Evolutionary conservation across 106 monocot species (phyloP).

Genomic region (Dioscorea zingiberensis): DNA sequence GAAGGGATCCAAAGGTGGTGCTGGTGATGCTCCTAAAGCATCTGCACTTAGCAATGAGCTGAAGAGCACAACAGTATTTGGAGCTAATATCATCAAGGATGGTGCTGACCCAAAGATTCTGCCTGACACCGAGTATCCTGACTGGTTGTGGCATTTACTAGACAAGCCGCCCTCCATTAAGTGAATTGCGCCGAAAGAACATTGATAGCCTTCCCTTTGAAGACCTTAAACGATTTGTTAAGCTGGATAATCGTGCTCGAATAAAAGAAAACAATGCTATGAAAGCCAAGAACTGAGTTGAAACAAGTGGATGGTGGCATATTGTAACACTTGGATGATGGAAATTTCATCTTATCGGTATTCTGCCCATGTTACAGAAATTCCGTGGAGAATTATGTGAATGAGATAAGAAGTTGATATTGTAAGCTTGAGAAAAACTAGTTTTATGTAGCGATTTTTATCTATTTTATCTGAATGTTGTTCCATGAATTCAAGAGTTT

Average conservation of each 20-base stretch:
- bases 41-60: slow-evolving; percentile 60
- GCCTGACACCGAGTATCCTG: slow-evolving; percentile 73
- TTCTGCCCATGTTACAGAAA: too few species aligned
- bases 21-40: slow-evolving; percentile 48
- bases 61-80: slow-evolving; percentile 68
- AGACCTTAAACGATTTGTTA: slow-evolving; percentile 68
- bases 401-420: too few species aligned
- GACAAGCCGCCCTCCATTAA: slow-evolving; percentile 74
- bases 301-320: too few species aligned
- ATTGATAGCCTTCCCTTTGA: slow-evolving; percentile 60
- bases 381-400: too few species aligned
- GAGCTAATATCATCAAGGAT: slow-evolving; percentile 90
- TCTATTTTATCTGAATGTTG: too few species aligned
- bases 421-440: too few species aligned
- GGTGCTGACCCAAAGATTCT: slow-evolving; percentile 75
- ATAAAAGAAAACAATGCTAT: slow-evolving; percentile 59
- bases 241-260: slow-evolving; percentile 66
- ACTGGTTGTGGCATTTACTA: slow-evolving; percentile 81
- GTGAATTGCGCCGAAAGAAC: slow-evolving; percentile 71
- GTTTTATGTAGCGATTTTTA: too few species aligned
- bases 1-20: slow-evolving; percentile 65
- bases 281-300: slow-evolving; percentile 60
- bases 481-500: too few species aligned
- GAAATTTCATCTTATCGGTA: too few species aligned
- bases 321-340: too few species aligned